Evolutionary conservation across 2,329 filamentous ascomycete genomes (phyloP).

Genomic region (Botrytis paeoniae): DNA sequence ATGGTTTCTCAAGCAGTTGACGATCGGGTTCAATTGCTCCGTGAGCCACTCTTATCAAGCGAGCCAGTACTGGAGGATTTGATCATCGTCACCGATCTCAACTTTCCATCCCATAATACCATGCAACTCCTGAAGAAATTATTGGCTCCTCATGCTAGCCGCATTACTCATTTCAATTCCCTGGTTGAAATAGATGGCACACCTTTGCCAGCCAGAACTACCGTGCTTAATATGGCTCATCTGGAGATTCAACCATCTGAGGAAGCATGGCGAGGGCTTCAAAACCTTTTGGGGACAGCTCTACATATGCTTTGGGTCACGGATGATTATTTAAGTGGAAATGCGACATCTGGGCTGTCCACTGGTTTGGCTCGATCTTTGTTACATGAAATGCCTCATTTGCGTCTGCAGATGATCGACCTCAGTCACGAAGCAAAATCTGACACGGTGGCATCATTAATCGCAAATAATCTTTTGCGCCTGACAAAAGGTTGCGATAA

Average conservation of each 20-base stretch:
- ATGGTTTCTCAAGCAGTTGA: constrained; percentile 20
- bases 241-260: background rate
- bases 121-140: background rate
- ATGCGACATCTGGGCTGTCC: background rate
- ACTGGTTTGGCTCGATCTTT: background rate
- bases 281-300: background rate
- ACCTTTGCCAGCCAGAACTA: background rate
- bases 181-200: background rate
- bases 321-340: background rate
- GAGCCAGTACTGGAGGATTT: background rate
- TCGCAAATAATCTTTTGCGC: background rate
- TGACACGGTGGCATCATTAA: background rate
- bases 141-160: background rate
- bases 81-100: background rate
- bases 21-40: constrained; percentile 10
- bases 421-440: background rate
- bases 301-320: background rate
- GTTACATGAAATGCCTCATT: background rate
- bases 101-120: background rate
- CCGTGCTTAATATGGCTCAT: background rate
- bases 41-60: constrained; percentile 11
- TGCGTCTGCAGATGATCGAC: background rate
- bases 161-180: background rate
- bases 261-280: background rate
- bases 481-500: background rate